phyloP scores from a whole-genome alignment of 768 basidiomycete genomes.

The Scleroderma citrinum region DNA sequence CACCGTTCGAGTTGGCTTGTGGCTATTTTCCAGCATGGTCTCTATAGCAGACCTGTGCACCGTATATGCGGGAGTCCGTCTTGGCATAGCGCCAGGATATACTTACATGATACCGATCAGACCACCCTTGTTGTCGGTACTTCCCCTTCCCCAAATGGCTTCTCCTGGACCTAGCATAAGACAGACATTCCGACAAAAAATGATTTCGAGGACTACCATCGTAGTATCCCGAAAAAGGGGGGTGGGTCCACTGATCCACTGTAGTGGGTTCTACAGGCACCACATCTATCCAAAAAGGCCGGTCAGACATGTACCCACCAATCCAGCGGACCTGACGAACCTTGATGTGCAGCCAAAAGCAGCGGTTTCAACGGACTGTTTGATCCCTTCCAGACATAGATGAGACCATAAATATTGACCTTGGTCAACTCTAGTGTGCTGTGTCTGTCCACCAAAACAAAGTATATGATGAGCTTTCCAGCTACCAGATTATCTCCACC shows the following conservation, averaged over 20 bases:
- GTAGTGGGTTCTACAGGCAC: conserved; percentile 61
- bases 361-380: conserved; percentile 47
- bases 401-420: conserved; percentile 57
- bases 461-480: conserved; percentile 14
- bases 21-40: conserved; percentile 53
- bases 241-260: conserved; percentile 51
- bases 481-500: neutral
- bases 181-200: neutral
- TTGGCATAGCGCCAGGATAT: neutral
- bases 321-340: conserved; percentile 21
- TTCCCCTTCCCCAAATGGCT: conserved; percentile 45
- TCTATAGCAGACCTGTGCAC: conserved; percentile 50
- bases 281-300: conserved; percentile 40
- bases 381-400: conserved; percentile 54
- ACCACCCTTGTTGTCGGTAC: conserved; percentile 59
- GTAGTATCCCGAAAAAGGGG: conserved; percentile 58
- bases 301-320: too few species aligned
- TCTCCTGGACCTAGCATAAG: neutral
- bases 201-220: conserved; percentile 35
- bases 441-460: conserved; percentile 38
- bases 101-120: conserved; percentile 56
- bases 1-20: conserved; percentile 56
- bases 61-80: neutral
- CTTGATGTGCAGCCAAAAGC: conserved; percentile 51
- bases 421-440: conserved; percentile 44